phyloP scores from a whole-genome alignment of 257 asterid genomes.

The Solanum tarapatanum region DNA sequence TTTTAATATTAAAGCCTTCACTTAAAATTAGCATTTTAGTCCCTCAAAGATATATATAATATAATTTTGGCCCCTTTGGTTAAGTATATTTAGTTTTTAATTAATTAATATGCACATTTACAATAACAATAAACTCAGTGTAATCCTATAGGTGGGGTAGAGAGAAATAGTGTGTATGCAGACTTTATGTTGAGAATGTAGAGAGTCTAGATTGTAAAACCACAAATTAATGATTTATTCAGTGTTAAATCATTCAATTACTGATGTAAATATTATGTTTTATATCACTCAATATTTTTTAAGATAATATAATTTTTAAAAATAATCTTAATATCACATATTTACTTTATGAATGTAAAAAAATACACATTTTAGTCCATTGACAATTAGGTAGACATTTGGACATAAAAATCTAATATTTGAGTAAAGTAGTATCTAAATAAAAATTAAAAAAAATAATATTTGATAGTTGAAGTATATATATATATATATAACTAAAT shows the following conservation, averaged over 20 bases:
- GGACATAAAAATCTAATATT: neutral
- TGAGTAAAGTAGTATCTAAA: neutral
- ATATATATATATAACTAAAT: neutral
- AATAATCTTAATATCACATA: neutral
- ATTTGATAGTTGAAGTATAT: neutral
- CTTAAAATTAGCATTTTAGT: neutral
- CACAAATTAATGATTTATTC: neutral
- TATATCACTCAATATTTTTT: neutral
- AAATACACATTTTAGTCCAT: neutral
- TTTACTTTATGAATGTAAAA: neutral
- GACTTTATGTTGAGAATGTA: too few relatives aligned
- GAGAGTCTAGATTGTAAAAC: too few relatives aligned
- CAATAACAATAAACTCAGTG: neutral
- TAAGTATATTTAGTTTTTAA: neutral
- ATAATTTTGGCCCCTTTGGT: neutral
- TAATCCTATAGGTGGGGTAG: neutral
- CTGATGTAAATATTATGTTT: neutral
- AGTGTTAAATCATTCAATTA: neutral
- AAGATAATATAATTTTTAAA: neutral
- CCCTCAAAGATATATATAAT: neutral
- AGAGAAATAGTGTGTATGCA: neutral
- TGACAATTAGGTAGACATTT: accelerated
- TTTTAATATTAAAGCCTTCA: neutral
- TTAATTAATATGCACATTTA: neutral
- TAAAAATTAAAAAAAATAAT: too few relatives aligned